These are phyloP conservation scores for Neoboletus brunneissimus DNA, from an alignment of 768 basidiomycete genomes.

Conservation along the genomic window DNA sequence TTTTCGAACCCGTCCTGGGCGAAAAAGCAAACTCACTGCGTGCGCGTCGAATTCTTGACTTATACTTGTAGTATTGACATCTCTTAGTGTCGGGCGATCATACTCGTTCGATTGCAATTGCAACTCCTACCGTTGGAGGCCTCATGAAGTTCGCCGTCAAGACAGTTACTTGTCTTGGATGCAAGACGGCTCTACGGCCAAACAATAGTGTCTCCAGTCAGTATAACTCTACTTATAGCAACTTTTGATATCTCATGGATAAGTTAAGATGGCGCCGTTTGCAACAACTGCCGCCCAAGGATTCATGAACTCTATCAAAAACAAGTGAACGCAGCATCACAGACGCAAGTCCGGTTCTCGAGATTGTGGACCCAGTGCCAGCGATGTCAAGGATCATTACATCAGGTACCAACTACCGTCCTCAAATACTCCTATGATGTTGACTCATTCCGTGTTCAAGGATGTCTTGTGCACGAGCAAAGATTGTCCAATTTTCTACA, in stretches of 20 bases:
- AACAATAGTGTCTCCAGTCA: slow-evolving; percentile 74
- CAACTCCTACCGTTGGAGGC: slow-evolving; percentile 94
- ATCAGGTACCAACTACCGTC: slow-evolving; percentile 56
- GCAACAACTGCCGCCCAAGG: slow-evolving; percentile 85
- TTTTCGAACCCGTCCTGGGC: slow-evolving; percentile 96
- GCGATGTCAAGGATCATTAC: slow-evolving; percentile 95
- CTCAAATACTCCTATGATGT: background rate
- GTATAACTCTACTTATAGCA: slow-evolving; percentile 18
- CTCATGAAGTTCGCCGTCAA: slow-evolving; percentile 99
- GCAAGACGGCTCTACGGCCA: slow-evolving; percentile 81
- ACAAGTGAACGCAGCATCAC: slow-evolving; percentile 72
- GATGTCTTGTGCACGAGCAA: slow-evolving; percentile 96
- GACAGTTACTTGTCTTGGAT: slow-evolving; percentile 91
- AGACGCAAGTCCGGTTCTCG: slow-evolving; percentile 86
- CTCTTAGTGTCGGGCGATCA: slow-evolving; percentile 89
- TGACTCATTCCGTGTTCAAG: slow-evolving; percentile 37
- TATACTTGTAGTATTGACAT: slow-evolving; percentile 1
- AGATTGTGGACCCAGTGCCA: slow-evolving; percentile 99
- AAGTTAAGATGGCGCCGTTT: slow-evolving; percentile 80
- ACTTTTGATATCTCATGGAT: slow-evolving; percentile 5
- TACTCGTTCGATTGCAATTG: slow-evolving; percentile 92
- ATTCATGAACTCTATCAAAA: slow-evolving; percentile 92
- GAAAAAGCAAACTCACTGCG: slow-evolving; percentile 84
- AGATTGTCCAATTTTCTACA: slow-evolving; percentile 99
- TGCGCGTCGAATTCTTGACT: slow-evolving; percentile 37